phyloP scores from a whole-genome alignment of 1,139 yeast species.

The Saccharomyces hybrid region DNA sequence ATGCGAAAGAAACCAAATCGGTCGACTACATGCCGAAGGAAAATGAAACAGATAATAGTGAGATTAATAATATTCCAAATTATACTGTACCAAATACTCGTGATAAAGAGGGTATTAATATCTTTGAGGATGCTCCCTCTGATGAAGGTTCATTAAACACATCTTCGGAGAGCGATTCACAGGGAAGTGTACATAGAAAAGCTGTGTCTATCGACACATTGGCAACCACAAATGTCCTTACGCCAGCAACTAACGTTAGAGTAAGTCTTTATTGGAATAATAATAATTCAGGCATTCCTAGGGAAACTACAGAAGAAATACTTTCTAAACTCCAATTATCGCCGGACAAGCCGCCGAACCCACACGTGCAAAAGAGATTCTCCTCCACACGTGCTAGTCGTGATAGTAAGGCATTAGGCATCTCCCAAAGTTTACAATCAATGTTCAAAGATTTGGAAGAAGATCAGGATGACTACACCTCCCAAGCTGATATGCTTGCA shows the following conservation, averaged over 20 bases:
- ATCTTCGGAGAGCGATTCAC: slow-evolving; percentile 19
- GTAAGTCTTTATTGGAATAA: slow-evolving; percentile 29
- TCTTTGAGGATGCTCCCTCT: slow-evolving; percentile 28
- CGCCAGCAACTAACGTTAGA: slow-evolving; percentile 29
- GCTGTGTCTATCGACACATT: slow-evolving; percentile 31
- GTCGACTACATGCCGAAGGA: background rate
- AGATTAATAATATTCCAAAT: slow-evolving; percentile 5
- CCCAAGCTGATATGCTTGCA: slow-evolving; percentile 8
- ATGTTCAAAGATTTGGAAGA: slow-evolving; percentile 31
- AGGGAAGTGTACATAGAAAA: slow-evolving; percentile 23
- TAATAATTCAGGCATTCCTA: slow-evolving; percentile 12
- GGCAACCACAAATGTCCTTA: slow-evolving; percentile 24
- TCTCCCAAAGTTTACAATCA: slow-evolving; percentile 22
- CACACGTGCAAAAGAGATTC: slow-evolving; percentile 18
- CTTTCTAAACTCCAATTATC: slow-evolving; percentile 27
- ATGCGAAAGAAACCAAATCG: background rate
- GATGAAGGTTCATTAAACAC: slow-evolving; percentile 22
- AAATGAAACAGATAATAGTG: background rate
- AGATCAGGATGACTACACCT: slow-evolving; percentile 11
- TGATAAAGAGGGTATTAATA: slow-evolving; percentile 15
- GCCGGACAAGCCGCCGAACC: slow-evolving; percentile 19
- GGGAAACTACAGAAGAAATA: slow-evolving; percentile 32
- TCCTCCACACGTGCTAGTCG: slow-evolving; percentile 12
- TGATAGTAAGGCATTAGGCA: slow-evolving; percentile 9
- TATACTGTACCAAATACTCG: slow-evolving; percentile 6